phyloP scores from a whole-genome alignment of 2,329 filamentous ascomycete genomes.

The Cladophialophora exuberans region DNA sequence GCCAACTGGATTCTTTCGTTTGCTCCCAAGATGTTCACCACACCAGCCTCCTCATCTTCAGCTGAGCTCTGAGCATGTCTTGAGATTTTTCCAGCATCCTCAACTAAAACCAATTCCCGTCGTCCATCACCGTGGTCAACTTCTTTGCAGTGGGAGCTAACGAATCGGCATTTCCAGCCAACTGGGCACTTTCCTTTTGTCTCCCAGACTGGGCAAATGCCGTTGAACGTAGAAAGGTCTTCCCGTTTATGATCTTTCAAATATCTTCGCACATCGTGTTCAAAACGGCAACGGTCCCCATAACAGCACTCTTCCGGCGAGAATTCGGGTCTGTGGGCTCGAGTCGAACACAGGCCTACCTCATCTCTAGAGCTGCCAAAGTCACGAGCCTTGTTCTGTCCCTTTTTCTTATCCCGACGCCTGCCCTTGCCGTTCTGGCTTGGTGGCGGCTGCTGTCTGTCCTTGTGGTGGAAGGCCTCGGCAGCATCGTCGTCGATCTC shows the following conservation, averaged over 20 bases:
- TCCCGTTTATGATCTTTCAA: slow-evolving; percentile 77
- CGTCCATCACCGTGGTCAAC: slow-evolving; percentile 75
- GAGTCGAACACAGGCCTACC: slow-evolving; percentile 75
- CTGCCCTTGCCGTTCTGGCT: slow-evolving; percentile 46
- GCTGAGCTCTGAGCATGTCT: slow-evolving; percentile 15
- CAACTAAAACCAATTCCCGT: slow-evolving; percentile 76
- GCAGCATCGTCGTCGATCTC: slow-evolving; percentile 60
- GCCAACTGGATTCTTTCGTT: slow-evolving; percentile 74
- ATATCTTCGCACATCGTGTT: slow-evolving; percentile 85
- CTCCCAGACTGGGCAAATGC: slow-evolving; percentile 81
- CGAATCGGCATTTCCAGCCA: slow-evolving; percentile 95
- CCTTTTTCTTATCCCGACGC: slow-evolving; percentile 65
- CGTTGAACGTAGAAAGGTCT: slow-evolving; percentile 75
- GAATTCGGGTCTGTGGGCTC: slow-evolving; percentile 75
- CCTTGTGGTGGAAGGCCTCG: slow-evolving; percentile 57
- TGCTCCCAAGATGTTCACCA: slow-evolving; percentile 74
- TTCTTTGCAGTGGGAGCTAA: slow-evolving; percentile 83
- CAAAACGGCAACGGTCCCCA: slow-evolving; percentile 77
- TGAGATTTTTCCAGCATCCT: slow-evolving; percentile 45
- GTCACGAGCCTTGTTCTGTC: slow-evolving; percentile 80
- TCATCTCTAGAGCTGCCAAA: slow-evolving; percentile 81
- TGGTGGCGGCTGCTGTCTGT: slow-evolving; percentile 43
- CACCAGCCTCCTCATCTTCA: slow-evolving; percentile 56
- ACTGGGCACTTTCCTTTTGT: slow-evolving; percentile 74
- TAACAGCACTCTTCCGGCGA: slow-evolving; percentile 75